Base-by-base conservation (phyloP, 2,329 filamentous ascomycete genomes). In the Aspergillus ochraceoroseus region DNA sequence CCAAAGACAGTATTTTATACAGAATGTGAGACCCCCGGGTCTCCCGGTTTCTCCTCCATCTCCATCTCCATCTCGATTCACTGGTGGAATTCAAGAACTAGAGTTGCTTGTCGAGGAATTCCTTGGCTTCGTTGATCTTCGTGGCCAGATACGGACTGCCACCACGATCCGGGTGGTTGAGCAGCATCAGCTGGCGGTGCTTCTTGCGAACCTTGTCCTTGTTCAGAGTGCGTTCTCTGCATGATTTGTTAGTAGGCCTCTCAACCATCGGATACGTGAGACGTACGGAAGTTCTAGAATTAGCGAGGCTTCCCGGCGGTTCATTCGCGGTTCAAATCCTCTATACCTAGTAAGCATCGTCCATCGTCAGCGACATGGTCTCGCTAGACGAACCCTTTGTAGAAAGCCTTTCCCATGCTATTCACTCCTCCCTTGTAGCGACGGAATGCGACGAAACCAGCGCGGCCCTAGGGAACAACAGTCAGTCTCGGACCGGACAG, bases 101-200 rank as follows among this genome's bases (percentile, higher is more conserved):
- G 66, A 17, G 44, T 45, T 70, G 73, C 68, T 95, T 95, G 64
- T 98, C 92, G 53, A 98, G 64, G 49, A 96, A 79, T 64, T 96
- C 90, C 68, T 98, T 98, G 26, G 92, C 92, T 67, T 98, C 92
- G 70, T 98, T 98, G 63, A 98, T 85, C 68, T 98, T 98, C 38
- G 89, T 95, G 9, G 92, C 92, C 30, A 98, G 72, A 63, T 96
- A 98, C 5, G 92, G 92, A 62, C 88, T 95, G 26, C 92, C 92
- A 52, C 92, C 92, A 61, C 92, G 85, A 74, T 98, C 92, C 49
- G 92, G 92, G 67, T 98, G 92, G 74, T 98, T 98, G 52, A 95
- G 75, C 41, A 98, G 80, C 90, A 98, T 98, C 53, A 96, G 80
- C 39, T 83, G 87, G 50, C 92, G 83, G 70, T 98, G 92, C 55